phyloP scores from a whole-genome alignment of 768 basidiomycete species.

The Termitomyces sp. region DNA sequence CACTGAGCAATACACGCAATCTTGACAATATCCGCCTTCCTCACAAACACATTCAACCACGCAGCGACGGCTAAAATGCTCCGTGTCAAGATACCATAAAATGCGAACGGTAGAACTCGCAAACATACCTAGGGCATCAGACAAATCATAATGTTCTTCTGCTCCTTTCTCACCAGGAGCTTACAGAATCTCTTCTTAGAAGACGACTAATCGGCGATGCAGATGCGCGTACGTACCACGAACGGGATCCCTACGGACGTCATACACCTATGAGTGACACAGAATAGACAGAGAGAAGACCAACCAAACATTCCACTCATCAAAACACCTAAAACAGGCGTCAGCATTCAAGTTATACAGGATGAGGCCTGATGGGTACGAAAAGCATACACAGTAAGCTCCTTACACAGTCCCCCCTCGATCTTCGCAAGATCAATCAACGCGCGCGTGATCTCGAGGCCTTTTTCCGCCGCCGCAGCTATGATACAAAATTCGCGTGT shows the following conservation, averaged over 20 bases:
- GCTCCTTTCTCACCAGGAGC: constrained; percentile 48
- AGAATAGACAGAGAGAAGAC: background rate
- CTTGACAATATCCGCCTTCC: constrained; percentile 56
- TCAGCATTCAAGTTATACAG: background rate
- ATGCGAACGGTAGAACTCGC: too few relatives aligned
- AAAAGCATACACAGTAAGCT: constrained; percentile 32
- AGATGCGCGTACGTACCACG: constrained; percentile 26
- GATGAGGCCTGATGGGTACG: background rate
- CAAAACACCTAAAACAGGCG: constrained; percentile 35
- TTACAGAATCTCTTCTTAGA: constrained; percentile 4
- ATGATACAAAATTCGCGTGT: background rate
- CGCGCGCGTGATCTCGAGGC: constrained; percentile 46
- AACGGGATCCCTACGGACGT: constrained; percentile 35
- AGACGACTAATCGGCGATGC: background rate
- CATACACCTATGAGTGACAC: background rate
- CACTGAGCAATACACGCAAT: constrained; percentile 62
- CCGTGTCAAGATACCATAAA: background rate
- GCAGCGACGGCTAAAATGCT: constrained; percentile 45
- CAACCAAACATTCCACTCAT: constrained; percentile 57
- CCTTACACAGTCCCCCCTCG: constrained; percentile 32
- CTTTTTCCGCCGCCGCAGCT: constrained; percentile 52
- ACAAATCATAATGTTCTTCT: constrained; percentile 52
- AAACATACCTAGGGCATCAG: constrained; percentile 42
- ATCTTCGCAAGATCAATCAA: constrained; percentile 52
- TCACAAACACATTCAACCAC: constrained; percentile 60